phyloP scores from a whole-genome alignment of 1,284 basidiomycete species.

The Coniophora puteana region DNA sequence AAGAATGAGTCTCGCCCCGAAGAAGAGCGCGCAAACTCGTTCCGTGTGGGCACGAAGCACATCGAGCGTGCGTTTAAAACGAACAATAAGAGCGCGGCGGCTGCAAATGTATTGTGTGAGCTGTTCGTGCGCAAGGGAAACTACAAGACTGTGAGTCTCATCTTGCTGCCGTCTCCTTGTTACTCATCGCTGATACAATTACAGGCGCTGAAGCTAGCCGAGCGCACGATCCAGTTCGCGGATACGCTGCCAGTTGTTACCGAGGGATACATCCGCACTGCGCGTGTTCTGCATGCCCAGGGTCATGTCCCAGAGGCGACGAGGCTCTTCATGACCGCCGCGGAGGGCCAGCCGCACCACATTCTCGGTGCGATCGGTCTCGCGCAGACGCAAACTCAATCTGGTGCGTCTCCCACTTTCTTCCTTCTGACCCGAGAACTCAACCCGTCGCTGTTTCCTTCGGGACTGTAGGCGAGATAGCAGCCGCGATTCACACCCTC shows the following conservation, averaged over 20 bases:
- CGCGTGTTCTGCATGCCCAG: constrained; percentile 73
- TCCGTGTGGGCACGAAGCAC: constrained; percentile 60
- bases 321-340: constrained; percentile 73
- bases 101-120: constrained; percentile 76
- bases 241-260: constrained; percentile 78
- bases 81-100: constrained; percentile 72
- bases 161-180: constrained; percentile 5
- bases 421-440: no score
- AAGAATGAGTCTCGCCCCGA: constrained; percentile 60
- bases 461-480: constrained; percentile 66
- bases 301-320: constrained; percentile 61
- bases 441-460: no score
- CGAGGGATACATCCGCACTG: constrained; percentile 79
- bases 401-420: constrained; percentile 48
- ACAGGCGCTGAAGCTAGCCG: constrained; percentile 86
- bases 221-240: constrained; percentile 88
- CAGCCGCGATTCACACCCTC: constrained; percentile 82
- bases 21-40: constrained; percentile 53
- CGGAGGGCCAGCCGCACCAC: constrained; percentile 71
- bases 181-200: no score
- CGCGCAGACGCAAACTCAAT: constrained; percentile 82
- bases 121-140: constrained; percentile 69
- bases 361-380: constrained; percentile 78
- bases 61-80: constrained; percentile 73
- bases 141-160: constrained; percentile 36